These are phyloP conservation scores for Chytriomyces sp. DNA, from an alignment of 192 early-diverging fungal species.

Conservation along the genomic window DNA sequence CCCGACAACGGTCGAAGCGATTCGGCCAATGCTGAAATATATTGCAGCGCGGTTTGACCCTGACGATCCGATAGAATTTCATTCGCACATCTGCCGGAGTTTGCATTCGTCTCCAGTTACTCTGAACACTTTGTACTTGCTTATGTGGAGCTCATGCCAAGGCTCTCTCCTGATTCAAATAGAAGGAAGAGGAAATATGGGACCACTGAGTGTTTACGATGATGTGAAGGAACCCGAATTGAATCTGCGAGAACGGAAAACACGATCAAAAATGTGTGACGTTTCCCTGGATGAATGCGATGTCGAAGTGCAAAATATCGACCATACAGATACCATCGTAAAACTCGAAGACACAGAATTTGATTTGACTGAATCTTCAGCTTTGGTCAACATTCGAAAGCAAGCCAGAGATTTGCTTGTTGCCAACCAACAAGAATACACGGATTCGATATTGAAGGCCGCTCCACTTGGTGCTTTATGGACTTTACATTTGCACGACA, in stretches of 20 bases:
- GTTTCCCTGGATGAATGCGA: not conserved
- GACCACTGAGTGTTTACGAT: constrained; percentile 1
- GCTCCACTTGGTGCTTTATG: constrained; percentile 16
- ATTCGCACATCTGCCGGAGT: not conserved
- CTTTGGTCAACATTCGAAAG: not conserved
- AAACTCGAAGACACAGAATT: not conserved
- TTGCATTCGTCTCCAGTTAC: not conserved
- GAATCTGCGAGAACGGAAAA: not conserved
- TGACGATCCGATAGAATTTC: not conserved
- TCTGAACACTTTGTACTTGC: not conserved
- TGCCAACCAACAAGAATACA: not conserved
- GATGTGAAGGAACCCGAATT: not conserved
- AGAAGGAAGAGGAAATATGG: not conserved
- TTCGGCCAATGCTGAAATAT: constrained; percentile 14
- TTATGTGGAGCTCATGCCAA: not conserved
- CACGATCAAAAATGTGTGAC: not conserved
- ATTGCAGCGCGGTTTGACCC: constrained; percentile 13
- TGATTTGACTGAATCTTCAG: not conserved
- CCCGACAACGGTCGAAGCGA: constrained; percentile 2
- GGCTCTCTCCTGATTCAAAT: not conserved
- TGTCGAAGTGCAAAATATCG: not conserved
- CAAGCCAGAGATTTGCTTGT: constrained; percentile 6
- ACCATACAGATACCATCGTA: not conserved
- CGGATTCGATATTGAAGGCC: constrained; percentile 18
- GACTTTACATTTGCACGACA: constrained; percentile 24